Base-by-base conservation (phyloP, 1,284 basidiomycete species). In the Rhodotorula sp. region DNA sequence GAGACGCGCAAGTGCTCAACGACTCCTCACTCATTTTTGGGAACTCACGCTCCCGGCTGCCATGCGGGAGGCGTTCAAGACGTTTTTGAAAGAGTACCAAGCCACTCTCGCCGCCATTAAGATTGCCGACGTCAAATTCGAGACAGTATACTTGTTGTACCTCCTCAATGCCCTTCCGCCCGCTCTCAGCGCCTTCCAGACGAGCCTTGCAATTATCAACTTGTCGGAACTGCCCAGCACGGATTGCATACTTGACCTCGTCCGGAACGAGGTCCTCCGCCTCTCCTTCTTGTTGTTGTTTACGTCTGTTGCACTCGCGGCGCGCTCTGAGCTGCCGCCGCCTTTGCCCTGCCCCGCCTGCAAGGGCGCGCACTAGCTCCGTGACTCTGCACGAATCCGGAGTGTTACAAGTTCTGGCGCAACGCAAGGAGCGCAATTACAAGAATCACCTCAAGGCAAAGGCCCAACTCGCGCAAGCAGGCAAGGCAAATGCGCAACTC, bases 191-290 rank as follows among this genome's bases (percentile, higher is more conserved):
- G 12, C 55, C 0, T 55, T 64, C 6, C 46, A 49, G 45, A 48
- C 45, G 2, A 37, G 45, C 20, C 44, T 64, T 2, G 62, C 54
- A 1, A 30, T 64, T 15, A 18, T 44, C 29, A 57, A 57, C 55
- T 45, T 3, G 55, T n/a, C 14, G 17, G 20, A 44, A 24, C 56
- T 64, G 14, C 56, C 55, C 2, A 5, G 3, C 10, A n/a, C 55
- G 10, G 46, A 64, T 24, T 2, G 30, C 45, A 48, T 64, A 46
- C 63, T 64, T 18, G 46, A 64, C n/a, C 4, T 64, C 7, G 56
- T 58, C 24, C 63, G 46, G 7, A 64, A 64, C 55, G 33, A 64
- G 48, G 42, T 64, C 63, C 56, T 64, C n/a, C 55, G 55, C 46
- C 26, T 56, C 3, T 64, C 33, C 48, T 30, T n/a, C 18, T 44